These are phyloP conservation scores for Schwanniomyces pseudopolymorphus DNA, from an alignment of 805 yeast species.

Conservation along the genomic window DNA sequence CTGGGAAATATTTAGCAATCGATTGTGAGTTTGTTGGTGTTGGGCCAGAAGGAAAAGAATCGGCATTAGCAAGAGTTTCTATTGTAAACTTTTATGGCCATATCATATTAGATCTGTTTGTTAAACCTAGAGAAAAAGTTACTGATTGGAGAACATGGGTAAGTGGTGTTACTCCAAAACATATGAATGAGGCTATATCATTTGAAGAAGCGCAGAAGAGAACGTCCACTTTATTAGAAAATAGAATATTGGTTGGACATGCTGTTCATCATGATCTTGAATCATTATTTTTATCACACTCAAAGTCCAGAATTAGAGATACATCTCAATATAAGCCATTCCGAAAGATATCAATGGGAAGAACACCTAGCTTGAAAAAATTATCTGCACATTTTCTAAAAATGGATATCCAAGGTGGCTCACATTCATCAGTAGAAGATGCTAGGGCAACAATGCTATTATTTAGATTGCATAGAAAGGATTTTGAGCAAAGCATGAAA, in stretches of 20 bases:
- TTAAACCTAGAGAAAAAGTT: slow-evolving; percentile 70
- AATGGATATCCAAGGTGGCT: slow-evolving; percentile 64
- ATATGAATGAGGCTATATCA: slow-evolving; percentile 65
- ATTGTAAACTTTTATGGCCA: slow-evolving; percentile 82
- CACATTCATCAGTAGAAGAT: slow-evolving; percentile 88
- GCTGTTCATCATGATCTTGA: slow-evolving; percentile 79
- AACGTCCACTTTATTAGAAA: slow-evolving; percentile 53
- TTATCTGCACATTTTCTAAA: slow-evolving; percentile 57
- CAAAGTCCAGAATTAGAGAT: slow-evolving; percentile 63
- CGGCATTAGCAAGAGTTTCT: slow-evolving; percentile 84
- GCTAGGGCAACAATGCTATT: slow-evolving; percentile 85
- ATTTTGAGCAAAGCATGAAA: slow-evolving; percentile 50
- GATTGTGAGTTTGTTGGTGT: slow-evolving; percentile 96
- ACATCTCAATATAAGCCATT: slow-evolving; percentile 66
- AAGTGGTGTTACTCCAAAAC: slow-evolving; percentile 74
- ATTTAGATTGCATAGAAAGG: slow-evolving; percentile 61
- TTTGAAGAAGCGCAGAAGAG: slow-evolving; percentile 65
- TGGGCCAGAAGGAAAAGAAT: slow-evolving; percentile 67
- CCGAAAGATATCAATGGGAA: slow-evolving; percentile 60
- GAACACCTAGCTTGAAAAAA: slow-evolving; percentile 71
- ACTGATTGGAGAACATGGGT: slow-evolving; percentile 94
- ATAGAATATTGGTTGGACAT: slow-evolving; percentile 75
- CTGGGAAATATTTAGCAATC: slow-evolving; percentile 76
- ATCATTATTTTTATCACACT: slow-evolving; percentile 66
- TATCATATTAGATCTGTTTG: slow-evolving; percentile 69